Conservation (phyloP, 148 eudicot species). For the Camellia japonica region DNA sequence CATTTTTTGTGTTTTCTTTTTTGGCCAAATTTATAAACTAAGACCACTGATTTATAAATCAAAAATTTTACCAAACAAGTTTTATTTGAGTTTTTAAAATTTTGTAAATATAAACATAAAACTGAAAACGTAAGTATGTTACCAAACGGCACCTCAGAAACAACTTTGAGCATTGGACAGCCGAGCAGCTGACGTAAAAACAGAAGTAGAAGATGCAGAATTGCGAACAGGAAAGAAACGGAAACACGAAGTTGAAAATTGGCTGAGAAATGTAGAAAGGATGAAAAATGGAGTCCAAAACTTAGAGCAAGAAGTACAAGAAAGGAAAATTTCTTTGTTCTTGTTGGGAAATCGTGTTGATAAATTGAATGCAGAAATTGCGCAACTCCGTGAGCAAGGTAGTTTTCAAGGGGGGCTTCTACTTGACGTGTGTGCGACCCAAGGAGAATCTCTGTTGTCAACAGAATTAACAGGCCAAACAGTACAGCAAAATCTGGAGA, state of each 20-base stretch:
- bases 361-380: neutral
- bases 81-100: no score
- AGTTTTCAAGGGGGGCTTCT: neutral
- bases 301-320: neutral
- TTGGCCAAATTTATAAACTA: no score
- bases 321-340: neutral
- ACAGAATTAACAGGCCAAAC: neutral
- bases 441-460: neutral
- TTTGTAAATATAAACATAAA: no score
- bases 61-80: no score
- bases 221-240: neutral
- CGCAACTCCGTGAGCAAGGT: constrained; percentile 1
- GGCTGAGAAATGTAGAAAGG: neutral
- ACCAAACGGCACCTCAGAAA: neutral
- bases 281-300: neutral
- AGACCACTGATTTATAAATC: no score
- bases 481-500: neutral
- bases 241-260: constrained; percentile 7
- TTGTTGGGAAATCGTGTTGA: neutral
- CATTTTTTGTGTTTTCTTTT: no score
- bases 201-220: neutral
- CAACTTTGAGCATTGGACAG: neutral
- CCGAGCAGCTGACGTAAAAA: neutral
- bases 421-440: neutral
- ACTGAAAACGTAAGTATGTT: no score